Base-by-base conservation (phyloP, 192 early-diverging fungal species). In the Coemansia sp. region DNA sequence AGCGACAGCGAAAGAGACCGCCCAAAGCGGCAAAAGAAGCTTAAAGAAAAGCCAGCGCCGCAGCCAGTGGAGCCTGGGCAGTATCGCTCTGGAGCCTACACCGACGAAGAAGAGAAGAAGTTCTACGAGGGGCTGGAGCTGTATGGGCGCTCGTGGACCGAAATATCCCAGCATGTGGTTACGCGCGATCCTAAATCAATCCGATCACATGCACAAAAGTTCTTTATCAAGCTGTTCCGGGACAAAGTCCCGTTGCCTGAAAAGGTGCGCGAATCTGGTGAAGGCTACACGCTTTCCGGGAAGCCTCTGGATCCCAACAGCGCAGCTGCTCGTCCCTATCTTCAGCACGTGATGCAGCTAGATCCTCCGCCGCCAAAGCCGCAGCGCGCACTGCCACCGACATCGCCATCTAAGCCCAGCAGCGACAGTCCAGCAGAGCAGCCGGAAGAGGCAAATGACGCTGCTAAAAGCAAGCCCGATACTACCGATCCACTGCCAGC, bases 271-370 rank as follows among this genome's bases (percentile, higher is more conserved):
- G 80, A 82, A 54, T 76, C 82, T 2, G 90, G 90, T n/a, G 80
- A 69, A 11, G 90, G 90, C 0, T 90, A 90, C 70, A 91, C 90
- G 5, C 60, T 91, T 0, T 89, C 87, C 6, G 93, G 93, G 15
- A 85, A 87, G 16, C 85, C 88, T n/a, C 76, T 95, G 59, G 90
- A 95, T 70, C 93, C 92, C 11, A 84, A 93, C 59, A 91, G 90
- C 8, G 85, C 92, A 0, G 87, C 93, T 3, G 89, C 92, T 2
- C 82, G 86, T 30, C 88, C 88, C 9, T 95, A 95, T 50, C 79
- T 90, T 26, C 76, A 79, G 62, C 70, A 69, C 31, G 45, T 69
- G 39, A 79, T 79, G 76, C 60, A 79, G 51, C 58, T 79, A 28
- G 76, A 69, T 47, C 69, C 76, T 15, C 57, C 47, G 10, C 30